A percentile compares a stretch with the other conserved stretches of the same genome.
Evolutionary conservation across 768 basidiomycete genomes (phyloP).

Genomic region (Collybia nuda): DNA sequence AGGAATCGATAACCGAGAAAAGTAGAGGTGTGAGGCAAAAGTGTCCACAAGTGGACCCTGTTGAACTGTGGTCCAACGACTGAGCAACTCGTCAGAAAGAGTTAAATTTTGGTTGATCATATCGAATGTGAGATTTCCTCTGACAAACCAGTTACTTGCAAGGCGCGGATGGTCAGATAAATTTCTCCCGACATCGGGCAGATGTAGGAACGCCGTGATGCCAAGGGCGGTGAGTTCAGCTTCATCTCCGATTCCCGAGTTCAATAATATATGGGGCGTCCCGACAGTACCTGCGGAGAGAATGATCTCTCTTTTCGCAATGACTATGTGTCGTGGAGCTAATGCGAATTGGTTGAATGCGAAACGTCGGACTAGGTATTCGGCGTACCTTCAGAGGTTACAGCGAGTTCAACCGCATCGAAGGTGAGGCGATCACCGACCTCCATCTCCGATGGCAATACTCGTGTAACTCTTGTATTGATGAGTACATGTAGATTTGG

Average conservation of each 20-base stretch:
- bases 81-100: too few relatives aligned
- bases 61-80: constrained; percentile 24
- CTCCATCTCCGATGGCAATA: constrained; percentile 10
- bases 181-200: constrained; percentile 21
- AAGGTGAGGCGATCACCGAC: background rate
- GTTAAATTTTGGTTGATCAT: background rate
- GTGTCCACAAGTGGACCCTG: constrained; percentile 26
- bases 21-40: constrained; percentile 23
- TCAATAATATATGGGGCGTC: constrained; percentile 23
- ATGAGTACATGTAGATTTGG: constrained; percentile 29
- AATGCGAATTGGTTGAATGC: background rate
- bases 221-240: constrained; percentile 7
- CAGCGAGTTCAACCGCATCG: constrained; percentile 7
- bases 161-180: constrained; percentile 18
- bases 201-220: constrained; percentile 12
- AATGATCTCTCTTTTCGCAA: constrained; percentile 26
- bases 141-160: background rate
- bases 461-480: constrained; percentile 21
- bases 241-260: constrained; percentile 13
- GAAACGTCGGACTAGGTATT: background rate
- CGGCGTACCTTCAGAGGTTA: background rate
- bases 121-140: constrained; percentile 21
- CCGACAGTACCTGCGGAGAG: constrained; percentile 27
- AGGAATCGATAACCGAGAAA: constrained; percentile 21
- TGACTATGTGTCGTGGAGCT: constrained; percentile 8